Conservation (phyloP, 345 rosid genomes). For the Citrus unshiu region DNA sequence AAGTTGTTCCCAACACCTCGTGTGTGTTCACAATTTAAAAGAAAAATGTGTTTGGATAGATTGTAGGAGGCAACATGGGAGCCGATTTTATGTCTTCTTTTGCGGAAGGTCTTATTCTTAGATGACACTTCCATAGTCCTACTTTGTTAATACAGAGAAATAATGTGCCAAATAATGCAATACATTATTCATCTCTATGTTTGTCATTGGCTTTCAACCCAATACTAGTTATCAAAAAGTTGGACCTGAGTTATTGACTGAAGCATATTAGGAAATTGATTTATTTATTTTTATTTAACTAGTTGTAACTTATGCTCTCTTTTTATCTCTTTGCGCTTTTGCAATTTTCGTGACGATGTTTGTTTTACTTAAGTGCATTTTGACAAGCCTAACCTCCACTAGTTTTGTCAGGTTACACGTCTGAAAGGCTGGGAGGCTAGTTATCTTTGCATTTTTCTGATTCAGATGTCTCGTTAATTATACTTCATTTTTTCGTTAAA, state of each 20-base stretch:
- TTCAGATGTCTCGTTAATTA: background rate
- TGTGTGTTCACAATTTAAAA: background rate
- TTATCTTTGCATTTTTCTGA: constrained; percentile 1
- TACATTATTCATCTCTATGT: background rate
- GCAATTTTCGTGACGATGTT: background rate
- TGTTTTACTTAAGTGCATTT: background rate
- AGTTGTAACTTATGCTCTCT: background rate
- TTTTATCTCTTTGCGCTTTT: background rate
- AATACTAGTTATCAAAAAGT: background rate
- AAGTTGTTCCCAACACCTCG: too few species aligned
- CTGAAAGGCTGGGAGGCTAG: constrained; percentile 96
- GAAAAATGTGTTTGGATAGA: background rate
- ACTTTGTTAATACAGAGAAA: background rate
- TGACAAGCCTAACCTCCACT: background rate
- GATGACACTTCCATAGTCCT: background rate
- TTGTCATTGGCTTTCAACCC: background rate
- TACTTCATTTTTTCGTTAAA: background rate
- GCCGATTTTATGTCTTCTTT: background rate
- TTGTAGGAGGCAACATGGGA: background rate
- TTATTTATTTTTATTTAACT: background rate
- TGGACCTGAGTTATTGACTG: background rate
- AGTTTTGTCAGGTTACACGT: constrained; percentile 60
- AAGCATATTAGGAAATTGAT: background rate
- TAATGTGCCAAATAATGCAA: background rate
- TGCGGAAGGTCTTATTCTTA: background rate